Conservation (phyloP, 345 rosid species). For the Reutealis trisperma region DNA sequence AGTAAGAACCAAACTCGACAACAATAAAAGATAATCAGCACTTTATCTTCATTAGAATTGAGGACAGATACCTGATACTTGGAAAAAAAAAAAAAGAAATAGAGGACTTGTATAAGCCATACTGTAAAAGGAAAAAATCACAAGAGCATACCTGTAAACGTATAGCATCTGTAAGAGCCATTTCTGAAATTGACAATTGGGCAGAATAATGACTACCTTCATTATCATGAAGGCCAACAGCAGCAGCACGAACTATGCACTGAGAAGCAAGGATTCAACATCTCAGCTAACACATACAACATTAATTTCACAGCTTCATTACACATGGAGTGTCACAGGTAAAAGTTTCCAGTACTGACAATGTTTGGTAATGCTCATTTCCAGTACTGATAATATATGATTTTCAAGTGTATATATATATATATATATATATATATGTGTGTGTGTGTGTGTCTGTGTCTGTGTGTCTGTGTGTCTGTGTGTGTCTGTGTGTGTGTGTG, state of each 20-base stretch:
- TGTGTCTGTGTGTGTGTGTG: neutral
- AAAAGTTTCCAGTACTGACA: neutral
- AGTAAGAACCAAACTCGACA: slow-evolving; percentile 8
- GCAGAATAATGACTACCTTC: slow-evolving; percentile 36
- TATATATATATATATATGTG: too few relatives aligned
- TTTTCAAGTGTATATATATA: neutral
- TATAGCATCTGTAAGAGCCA: slow-evolving; percentile 69
- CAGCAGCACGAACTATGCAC: slow-evolving; percentile 83
- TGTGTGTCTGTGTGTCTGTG: neutral
- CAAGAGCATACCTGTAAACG: slow-evolving; percentile 64
- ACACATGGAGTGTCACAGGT: neutral
- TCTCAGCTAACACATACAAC: slow-evolving; percentile 15
- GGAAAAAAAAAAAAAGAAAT: too few relatives aligned
- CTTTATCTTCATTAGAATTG: neutral
- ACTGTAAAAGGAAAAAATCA: slow-evolving; percentile 11
- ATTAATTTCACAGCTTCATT: neutral
- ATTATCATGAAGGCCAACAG: slow-evolving; percentile 51
- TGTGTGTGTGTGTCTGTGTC: too few relatives aligned
- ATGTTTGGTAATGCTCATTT: neutral
- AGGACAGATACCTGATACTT: neutral
- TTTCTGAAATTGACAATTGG: slow-evolving; percentile 44
- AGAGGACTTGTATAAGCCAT: neutral
- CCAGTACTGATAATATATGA: neutral
- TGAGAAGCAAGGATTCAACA: slow-evolving; percentile 37
- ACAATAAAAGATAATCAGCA: neutral